Evolutionary conservation across 176 grass and related monocot genomes (phyloP).

Genomic region (Bothriochloa decipiens): DNA sequence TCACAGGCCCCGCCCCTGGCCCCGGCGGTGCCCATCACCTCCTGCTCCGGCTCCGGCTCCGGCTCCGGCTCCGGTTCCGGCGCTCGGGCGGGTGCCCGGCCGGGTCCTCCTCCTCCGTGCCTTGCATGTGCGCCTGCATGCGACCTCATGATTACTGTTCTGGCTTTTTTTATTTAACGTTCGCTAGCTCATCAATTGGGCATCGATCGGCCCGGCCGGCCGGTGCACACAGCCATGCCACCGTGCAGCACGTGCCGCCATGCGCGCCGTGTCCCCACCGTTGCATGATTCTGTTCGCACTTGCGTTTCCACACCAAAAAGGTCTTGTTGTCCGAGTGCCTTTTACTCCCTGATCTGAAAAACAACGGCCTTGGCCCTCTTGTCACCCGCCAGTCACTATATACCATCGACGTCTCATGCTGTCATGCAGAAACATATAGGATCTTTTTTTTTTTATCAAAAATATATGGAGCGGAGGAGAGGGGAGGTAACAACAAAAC

Average conservation of each 20-base stretch:
- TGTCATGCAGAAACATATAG: no score
- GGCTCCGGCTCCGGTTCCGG: no score
- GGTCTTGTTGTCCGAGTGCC: neutral
- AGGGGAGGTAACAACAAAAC: no score
- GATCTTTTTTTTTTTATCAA: no score
- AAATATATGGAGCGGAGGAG: no score
- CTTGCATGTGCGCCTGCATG: neutral
- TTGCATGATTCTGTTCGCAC: conserved; percentile 3
- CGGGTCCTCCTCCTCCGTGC: neutral
- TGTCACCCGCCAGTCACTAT: no score
- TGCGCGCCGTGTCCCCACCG: neutral
- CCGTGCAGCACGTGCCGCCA: conserved; percentile 14
- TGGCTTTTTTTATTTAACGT: neutral
- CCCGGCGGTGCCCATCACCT: neutral
- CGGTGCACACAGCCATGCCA: neutral
- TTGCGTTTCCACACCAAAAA: neutral
- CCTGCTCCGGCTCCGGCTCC: neutral
- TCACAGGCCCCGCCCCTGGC: neutral
- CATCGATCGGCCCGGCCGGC: no score
- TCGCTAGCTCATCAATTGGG: no score
- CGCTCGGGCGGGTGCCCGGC: neutral
- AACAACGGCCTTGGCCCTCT: no score
- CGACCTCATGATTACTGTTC: neutral
- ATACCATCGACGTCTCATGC: no score
- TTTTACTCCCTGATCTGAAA: neutral